Evolutionary conservation across 2,329 filamentous ascomycete genomes (phyloP).

Genomic region (Xylaria sp.): DNA sequence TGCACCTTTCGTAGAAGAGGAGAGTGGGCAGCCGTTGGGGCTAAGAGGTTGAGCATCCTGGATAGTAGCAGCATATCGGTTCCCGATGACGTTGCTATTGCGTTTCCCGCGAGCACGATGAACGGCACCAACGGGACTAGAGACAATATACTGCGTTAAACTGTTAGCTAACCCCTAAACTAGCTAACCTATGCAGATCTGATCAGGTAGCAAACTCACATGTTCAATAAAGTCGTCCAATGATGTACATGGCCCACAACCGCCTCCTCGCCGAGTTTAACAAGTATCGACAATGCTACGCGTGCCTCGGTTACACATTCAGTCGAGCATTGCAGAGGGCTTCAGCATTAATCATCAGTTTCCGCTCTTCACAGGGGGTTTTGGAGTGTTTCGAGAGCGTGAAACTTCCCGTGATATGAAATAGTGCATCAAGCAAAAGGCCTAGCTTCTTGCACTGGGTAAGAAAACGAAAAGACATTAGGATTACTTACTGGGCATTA

Average conservation of each 20-base stretch:
- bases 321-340: constrained; percentile 44
- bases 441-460: constrained; percentile 23
- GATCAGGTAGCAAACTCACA: constrained; percentile 33
- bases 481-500: constrained; percentile 27
- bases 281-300: constrained; percentile 38
- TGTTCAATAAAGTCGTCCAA: constrained; percentile 41
- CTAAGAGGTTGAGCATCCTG: constrained; percentile 37
- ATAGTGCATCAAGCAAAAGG: constrained; percentile 21
- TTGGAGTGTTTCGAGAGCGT: background rate
- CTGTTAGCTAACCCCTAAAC: constrained; percentile 17
- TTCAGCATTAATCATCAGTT: constrained; percentile 28
- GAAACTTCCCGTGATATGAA: background rate
- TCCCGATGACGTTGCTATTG: constrained; percentile 44
- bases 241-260: constrained; percentile 16
- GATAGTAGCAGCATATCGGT: constrained; percentile 42
- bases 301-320: constrained; percentile 45
- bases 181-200: too few species aligned
- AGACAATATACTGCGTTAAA: constrained; percentile 37
- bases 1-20: constrained; percentile 40
- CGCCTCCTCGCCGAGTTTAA: constrained; percentile 35
- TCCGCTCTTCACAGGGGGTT: background rate
- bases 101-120: constrained; percentile 45
- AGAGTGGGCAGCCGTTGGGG: constrained; percentile 28
- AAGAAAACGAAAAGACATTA: constrained; percentile 9
- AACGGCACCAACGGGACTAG: constrained; percentile 46